Evolutionary conservation across 805 yeast species (phyloP), one percentile per base, ranked within the genome.

Genomic region (Maudiozyma saulgeensis): DNA sequence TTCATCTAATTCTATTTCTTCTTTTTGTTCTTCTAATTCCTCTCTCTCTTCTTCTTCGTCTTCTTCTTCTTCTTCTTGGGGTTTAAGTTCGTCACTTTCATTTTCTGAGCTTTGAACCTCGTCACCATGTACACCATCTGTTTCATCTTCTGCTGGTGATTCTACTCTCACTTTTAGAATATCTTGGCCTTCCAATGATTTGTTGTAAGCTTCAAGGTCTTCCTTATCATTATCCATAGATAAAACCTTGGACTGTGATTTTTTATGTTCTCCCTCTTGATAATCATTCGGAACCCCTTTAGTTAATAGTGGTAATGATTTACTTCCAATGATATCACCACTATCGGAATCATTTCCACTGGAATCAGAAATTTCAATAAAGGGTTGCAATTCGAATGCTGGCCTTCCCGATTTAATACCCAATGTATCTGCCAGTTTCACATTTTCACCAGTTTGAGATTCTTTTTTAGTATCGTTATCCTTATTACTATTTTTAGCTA

Each of bases 401-500:
- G 32, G 32, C 6, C 6, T 28, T 8, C 32, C 32, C 12, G 32
- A 28, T 11, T 11, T 28, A 28, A 28, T 28, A 28, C 6, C 12
- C 8, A 28, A 28, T 2, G 32, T 28, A 28, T 28, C 32, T 37
- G 18, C 13, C 19, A 37, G 9, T 18, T 37, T n/a, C 40, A 37
- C 13, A 37, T 9, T 9, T 16, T 37, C 40, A n/a, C 9, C 13
- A 18, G 6, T 13, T 13, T 39, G 12, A 18, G 19, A 18, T 39
- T 11, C 21, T 6, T 39, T 15, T 8, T 11, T 19, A 19, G 4
- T 18, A 42, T 42, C 37, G 6, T 26, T 16, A n/a, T 28, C 44
- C 2, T 41, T 7, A 39, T 39, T 39, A 13, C 18, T 25, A 16
- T 51, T 49, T 12, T 53, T 43, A 0, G 61, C 59, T n/a, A 50